phyloP scores from a whole-genome alignment of 1,139 yeast species.

The Taphrina populina region DNA sequence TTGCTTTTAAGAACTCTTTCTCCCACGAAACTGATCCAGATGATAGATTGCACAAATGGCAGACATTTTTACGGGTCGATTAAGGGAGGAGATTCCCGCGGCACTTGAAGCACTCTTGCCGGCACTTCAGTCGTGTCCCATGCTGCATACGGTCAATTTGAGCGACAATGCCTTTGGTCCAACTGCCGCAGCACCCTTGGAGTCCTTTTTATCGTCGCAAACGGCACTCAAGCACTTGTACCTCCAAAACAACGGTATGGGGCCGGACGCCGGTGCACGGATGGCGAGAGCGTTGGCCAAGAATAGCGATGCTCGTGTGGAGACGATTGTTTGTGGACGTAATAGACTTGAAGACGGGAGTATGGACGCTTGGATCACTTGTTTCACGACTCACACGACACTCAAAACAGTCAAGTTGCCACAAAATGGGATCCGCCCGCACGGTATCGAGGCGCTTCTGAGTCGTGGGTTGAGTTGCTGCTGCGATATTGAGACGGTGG shows the following conservation, averaged over 20 bases:
- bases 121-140: slow-evolving; percentile 65
- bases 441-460: slow-evolving; percentile 76
- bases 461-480: slow-evolving; percentile 67
- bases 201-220: slow-evolving; percentile 71
- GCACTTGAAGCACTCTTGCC: slow-evolving; percentile 72
- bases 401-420: slow-evolving; percentile 75
- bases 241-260: slow-evolving; percentile 92
- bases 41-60: slow-evolving; percentile 70
- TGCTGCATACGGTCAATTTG: slow-evolving; percentile 70
- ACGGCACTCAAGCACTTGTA: slow-evolving; percentile 78
- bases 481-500: slow-evolving; percentile 63
- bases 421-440: slow-evolving; percentile 96
- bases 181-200: slow-evolving; percentile 88
- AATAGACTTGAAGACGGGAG: slow-evolving; percentile 96
- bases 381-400: slow-evolving; percentile 68
- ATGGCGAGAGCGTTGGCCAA: slow-evolving; percentile 80
- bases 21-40: not conserved
- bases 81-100: slow-evolving; percentile 89
- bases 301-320: slow-evolving; percentile 66
- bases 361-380: slow-evolving; percentile 58
- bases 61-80: slow-evolving; percentile 89
- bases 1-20: not conserved
- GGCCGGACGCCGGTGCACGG: slow-evolving; percentile 94
- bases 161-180: slow-evolving; percentile 97
- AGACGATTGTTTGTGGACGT: slow-evolving; percentile 92